Percentiles rank a stretch among this genome's conserved stretches.
These are phyloP conservation scores for Hippophae gyantsensis DNA, from an alignment of 306 rosid species.

Conservation along the genomic window DNA sequence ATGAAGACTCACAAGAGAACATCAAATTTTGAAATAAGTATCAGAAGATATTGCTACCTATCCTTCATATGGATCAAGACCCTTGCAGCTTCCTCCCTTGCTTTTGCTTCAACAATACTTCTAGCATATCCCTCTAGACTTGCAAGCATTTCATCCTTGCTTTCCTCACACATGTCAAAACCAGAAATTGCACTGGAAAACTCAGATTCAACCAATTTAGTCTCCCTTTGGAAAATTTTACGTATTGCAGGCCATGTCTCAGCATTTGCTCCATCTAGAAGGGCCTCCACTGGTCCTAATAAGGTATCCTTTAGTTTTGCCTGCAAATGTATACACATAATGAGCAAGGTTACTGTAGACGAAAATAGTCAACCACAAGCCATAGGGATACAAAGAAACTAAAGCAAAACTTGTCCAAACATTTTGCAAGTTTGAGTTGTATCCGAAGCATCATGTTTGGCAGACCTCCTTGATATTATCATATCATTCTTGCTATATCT, in stretches of 20 bases:
- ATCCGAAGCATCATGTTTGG: conserved; percentile 13
- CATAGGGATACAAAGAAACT: too few species aligned
- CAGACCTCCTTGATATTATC: neutral
- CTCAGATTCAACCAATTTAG: conserved; percentile 61
- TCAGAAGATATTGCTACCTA: conserved; percentile 41
- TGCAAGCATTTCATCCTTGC: conserved; percentile 37
- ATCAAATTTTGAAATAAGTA: conserved; percentile 10
- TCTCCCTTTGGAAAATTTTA: conserved; percentile 66
- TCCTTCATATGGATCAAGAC: conserved; percentile 90
- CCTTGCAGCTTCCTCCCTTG: conserved; percentile 96
- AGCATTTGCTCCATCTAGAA: conserved; percentile 75
- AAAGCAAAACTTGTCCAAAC: too few species aligned
- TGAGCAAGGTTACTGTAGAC: conserved; percentile 7
- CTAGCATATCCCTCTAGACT: conserved; percentile 54
- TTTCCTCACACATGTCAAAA: conserved; percentile 66
- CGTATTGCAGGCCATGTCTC: conserved; percentile 90
- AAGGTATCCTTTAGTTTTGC: conserved; percentile 63
- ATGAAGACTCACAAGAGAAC: conserved; percentile 2
- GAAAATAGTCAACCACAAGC: too few species aligned
- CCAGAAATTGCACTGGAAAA: conserved; percentile 58
- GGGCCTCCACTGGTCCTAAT: conserved; percentile 77
- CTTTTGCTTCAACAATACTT: conserved; percentile 71
- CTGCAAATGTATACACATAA: conserved; percentile 40
- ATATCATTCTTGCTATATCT: neutral
- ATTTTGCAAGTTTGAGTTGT: neutral